Percentiles rank a stretch among this genome's conserved stretches.
phyloP scores from a whole-genome alignment of 2,329 filamentous ascomycete genomes.

The Phaeosphaeria sp. region DNA sequence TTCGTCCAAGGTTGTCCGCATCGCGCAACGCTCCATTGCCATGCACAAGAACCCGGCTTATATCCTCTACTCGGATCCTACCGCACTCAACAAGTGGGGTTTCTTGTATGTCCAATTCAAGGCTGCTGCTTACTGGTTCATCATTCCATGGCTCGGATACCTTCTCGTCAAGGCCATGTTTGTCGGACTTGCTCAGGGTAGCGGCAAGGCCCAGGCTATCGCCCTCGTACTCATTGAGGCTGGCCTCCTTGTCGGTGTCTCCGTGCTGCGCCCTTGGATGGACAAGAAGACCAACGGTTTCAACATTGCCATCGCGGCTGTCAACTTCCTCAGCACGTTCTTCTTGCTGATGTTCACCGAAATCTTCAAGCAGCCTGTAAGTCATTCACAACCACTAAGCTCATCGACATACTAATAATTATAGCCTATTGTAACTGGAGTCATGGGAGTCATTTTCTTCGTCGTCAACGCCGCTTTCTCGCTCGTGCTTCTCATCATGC shows the following conservation, averaged over 20 bases:
- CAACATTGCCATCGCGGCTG: slow-evolving; percentile 87
- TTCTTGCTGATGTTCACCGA: slow-evolving; percentile 89
- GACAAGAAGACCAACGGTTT: slow-evolving; percentile 98
- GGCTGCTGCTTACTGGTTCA: slow-evolving; percentile 94
- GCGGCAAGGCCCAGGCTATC: slow-evolving; percentile 76
- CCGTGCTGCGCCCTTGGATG: slow-evolving; percentile 92
- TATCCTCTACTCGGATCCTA: slow-evolving; percentile 95
- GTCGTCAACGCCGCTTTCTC: slow-evolving; percentile 85
- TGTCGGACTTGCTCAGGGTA: slow-evolving; percentile 78
- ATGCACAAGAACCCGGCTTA: slow-evolving; percentile 98
- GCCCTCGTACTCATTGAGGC: slow-evolving; percentile 85
- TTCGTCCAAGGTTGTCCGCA: slow-evolving; percentile 84
- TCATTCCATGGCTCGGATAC: slow-evolving; percentile 79
- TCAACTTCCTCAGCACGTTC: slow-evolving; percentile 91
- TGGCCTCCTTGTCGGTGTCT: slow-evolving; percentile 75
- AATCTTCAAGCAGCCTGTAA: slow-evolving; percentile 80
- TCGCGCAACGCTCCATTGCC: slow-evolving; percentile 84
- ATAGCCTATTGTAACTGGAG: slow-evolving; percentile 77
- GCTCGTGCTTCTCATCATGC: slow-evolving; percentile 80
- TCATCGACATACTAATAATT: slow-evolving; percentile 18
- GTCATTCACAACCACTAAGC: slow-evolving; percentile 26
- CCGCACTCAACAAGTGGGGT: slow-evolving; percentile 94
- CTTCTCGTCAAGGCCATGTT: slow-evolving; percentile 87
- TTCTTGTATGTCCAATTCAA: slow-evolving; percentile 98
- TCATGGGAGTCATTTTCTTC: slow-evolving; percentile 90